Conservation (phyloP, 2,329 filamentous ascomycete species). For the Fusarium metavorans region DNA sequence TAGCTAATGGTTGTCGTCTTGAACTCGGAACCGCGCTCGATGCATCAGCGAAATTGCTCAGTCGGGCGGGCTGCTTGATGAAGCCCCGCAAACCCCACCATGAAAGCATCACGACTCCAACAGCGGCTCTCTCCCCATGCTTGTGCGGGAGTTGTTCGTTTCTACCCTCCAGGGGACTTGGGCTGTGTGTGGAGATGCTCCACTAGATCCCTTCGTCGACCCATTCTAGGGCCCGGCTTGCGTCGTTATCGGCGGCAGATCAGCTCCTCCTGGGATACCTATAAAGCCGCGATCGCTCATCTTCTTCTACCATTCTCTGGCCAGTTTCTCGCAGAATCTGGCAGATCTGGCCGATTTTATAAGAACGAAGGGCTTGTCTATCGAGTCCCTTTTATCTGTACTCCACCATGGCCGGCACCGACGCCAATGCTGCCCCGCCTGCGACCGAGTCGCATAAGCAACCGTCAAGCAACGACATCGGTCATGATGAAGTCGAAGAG, state of each 20-base stretch:
- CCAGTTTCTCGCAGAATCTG: not conserved
- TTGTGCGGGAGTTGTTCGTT: not conserved
- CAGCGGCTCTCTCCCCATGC: not conserved
- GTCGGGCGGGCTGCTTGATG: not conserved
- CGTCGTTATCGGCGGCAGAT: not conserved
- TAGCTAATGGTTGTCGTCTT: not conserved
- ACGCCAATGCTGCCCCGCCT: conserved; percentile 1
- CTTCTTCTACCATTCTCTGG: not conserved
- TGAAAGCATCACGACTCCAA: not conserved
- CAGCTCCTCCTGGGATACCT: not conserved
- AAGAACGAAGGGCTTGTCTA: not conserved
- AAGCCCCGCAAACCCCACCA: not conserved
- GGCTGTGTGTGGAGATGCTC: not conserved
- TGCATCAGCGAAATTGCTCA: not conserved
- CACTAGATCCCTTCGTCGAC: not conserved
- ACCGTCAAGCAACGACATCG: not conserved
- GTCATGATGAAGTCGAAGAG: conserved; percentile 6
- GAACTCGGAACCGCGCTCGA: not conserved
- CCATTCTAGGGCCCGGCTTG: not conserved
- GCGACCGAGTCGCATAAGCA: not conserved
- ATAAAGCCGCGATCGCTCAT: not conserved
- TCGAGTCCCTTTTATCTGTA: not conserved
- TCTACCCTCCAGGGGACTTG: not conserved
- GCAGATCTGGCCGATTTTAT: not conserved
- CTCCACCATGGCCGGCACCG: conserved; percentile 1